Evolutionary conservation across 345 rosid species (phyloP), one percentile per base, ranked within the genome.

Genomic region (Pistacia vera): DNA sequence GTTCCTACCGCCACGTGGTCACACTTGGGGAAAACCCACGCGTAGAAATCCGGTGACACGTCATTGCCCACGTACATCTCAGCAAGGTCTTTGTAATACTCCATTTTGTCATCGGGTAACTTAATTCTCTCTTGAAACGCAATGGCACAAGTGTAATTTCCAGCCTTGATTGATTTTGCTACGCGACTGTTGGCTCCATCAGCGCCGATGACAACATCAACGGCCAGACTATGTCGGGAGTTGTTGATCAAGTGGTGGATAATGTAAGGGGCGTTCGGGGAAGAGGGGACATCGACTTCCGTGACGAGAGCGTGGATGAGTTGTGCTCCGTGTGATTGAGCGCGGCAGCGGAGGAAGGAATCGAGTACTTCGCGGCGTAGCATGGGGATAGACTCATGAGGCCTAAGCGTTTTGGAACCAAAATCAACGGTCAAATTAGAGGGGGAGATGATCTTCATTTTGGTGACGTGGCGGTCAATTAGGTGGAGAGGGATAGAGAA

Each of bases 1-100:
- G 90, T 91, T 2, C 93, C 95, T 22, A 91, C 91, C 2, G 93
- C 95, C 78, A 91, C 93, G 83, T 91, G 95, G 81, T 91, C 93
- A 75, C 91, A 91, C 73, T 91, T 91, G 0, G 93, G 93, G 57
- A 91, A 91, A 1, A 89, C 95, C 95, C 91, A 89, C 8, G 85
- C 91, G 85, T 91, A 91, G 63, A 91, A 89, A 22, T 91, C 91
- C 46, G 95, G 95, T 16, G 95, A 91, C 72, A 91, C 93, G 86
- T 91, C 95, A 12, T 86, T 46, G 0, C 95, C 93, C 1, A 89
- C 86, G 80, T 91, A 89, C 90, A 91, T 89, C 79, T 91, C 93
- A 7, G 91, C 93, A 68, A 91, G 90, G 44, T 91, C 75, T 49
- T 82, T 73, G 76, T 91, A 89, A 67, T 87, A 86, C 13, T 74